Evolutionary conservation across 2,329 filamentous ascomycete species (phyloP).

Genomic region (Aspergillus puulaauensis): DNA sequence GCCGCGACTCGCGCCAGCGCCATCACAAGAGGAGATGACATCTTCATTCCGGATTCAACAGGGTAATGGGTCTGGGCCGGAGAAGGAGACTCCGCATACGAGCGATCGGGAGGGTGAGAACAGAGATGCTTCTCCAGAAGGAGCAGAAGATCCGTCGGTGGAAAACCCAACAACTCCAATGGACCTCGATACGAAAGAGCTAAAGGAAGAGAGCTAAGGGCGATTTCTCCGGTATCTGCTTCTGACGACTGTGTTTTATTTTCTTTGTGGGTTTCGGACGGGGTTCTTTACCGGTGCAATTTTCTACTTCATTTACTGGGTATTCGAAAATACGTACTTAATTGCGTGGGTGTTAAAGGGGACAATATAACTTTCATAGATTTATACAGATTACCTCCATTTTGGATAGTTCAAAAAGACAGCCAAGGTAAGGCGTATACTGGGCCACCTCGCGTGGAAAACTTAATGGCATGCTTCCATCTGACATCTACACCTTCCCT

Average conservation of each 20-base stretch:
- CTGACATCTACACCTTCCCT: not conserved
- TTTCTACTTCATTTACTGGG: not conserved
- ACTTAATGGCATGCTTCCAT: not conserved
- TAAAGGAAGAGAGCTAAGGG: slow-evolving; percentile 31
- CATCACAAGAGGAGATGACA: slow-evolving; percentile 37
- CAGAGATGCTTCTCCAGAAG: slow-evolving; percentile 14
- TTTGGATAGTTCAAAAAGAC: not conserved
- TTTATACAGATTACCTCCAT: not conserved
- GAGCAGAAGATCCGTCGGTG: slow-evolving; percentile 15
- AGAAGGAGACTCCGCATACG: slow-evolving; percentile 20
- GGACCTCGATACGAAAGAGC: slow-evolving; percentile 38
- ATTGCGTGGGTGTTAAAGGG: slow-evolving; percentile 1
- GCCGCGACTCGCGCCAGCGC: slow-evolving; percentile 36
- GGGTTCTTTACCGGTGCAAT: not conserved
- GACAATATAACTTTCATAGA: not conserved
- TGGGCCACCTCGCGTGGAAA: not conserved
- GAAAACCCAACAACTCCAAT: slow-evolving; percentile 34
- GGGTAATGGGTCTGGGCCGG: slow-evolving; percentile 27
- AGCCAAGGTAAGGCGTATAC: not conserved
- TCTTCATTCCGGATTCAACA: slow-evolving; percentile 38
- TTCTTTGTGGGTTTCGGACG: slow-evolving; percentile 8
- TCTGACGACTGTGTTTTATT: slow-evolving; percentile 2
- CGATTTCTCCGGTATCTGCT: slow-evolving; percentile 3
- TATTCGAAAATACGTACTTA: slow-evolving; percentile 4
- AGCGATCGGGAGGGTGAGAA: slow-evolving; percentile 21